Conservation (phyloP, 306 rosid genomes). For the Cyamopsis tetragonoloba region DNA sequence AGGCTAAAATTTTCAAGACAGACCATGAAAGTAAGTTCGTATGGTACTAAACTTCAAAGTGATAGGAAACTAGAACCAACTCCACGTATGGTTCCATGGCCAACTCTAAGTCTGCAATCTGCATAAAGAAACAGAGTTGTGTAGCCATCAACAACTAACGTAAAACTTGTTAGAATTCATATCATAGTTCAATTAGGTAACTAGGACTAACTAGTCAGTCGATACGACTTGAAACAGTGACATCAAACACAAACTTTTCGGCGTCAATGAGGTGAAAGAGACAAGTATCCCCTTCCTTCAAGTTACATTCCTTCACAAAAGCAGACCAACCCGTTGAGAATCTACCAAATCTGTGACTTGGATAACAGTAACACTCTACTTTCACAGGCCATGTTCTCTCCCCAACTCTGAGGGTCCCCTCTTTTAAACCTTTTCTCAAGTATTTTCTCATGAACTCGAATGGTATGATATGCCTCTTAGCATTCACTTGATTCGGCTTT, state of each 20-base stretch:
- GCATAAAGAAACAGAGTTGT: too few relatives aligned
- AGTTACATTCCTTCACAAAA: background rate
- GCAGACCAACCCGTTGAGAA: background rate
- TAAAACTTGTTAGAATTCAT: too few relatives aligned
- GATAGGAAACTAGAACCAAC: too few relatives aligned
- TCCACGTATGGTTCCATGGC: too few relatives aligned
- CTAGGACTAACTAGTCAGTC: background rate
- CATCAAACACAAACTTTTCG: background rate
- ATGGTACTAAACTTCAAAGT: too few relatives aligned
- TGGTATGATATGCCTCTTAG: background rate
- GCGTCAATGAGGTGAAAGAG: background rate
- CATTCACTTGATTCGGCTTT: background rate
- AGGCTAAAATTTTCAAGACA: too few relatives aligned
- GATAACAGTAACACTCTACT: background rate
- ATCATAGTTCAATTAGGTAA: too few relatives aligned
- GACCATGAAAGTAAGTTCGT: too few relatives aligned
- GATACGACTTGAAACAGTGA: background rate
- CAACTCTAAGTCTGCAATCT: too few relatives aligned
- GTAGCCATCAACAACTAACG: too few relatives aligned
- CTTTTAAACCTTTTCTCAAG: too few relatives aligned
- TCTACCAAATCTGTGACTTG: background rate
- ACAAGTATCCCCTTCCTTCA: background rate
- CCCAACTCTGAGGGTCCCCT: background rate
- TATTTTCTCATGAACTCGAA: background rate
- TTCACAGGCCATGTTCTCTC: background rate